phyloP scores from a whole-genome alignment of 2,329 filamentous ascomycete species.

The Orbilia ellipsospora region DNA sequence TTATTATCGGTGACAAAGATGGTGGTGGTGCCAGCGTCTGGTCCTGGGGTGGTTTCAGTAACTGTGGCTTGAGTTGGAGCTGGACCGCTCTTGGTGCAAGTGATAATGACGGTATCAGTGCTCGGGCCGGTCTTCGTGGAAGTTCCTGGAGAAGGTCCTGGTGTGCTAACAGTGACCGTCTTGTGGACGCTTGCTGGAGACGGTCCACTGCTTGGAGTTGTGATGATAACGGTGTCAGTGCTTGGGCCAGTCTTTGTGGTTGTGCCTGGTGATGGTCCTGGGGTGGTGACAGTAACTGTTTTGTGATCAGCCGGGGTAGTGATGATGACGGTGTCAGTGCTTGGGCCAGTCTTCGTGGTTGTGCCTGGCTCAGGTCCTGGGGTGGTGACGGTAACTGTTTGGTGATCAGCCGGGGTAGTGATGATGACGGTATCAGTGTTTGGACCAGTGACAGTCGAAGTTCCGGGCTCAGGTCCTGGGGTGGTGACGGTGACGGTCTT shows the following conservation, averaged over 20 bases:
- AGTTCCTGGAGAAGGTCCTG: not conserved
- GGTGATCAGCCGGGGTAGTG: not conserved
- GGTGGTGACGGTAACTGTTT: not conserved
- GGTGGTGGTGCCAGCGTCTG: not conserved
- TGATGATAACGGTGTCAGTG: not conserved
- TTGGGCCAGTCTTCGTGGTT: not conserved
- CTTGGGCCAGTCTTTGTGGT: not conserved
- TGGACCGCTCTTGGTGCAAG: not conserved
- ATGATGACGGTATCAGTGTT: not conserved
- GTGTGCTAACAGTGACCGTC: not conserved
- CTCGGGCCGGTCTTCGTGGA: not conserved
- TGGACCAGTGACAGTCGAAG: not conserved
- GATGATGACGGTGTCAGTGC: conserved; percentile 6
- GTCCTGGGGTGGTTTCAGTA: not conserved
- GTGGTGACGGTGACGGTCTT: not conserved
- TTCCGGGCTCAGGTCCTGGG: not conserved
- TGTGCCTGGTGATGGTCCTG: not conserved
- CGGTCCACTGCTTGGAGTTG: not conserved
- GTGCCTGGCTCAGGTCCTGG: not conserved
- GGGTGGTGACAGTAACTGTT: not conserved
- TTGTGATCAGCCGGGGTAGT: not conserved
- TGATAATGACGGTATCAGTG: not conserved
- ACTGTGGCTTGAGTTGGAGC: conserved; percentile 3
- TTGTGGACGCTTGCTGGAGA: not conserved
- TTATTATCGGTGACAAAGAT: conserved; percentile 9